phyloP scores from a whole-genome alignment of 768 basidiomycete genomes.

The Tremella fuciformis region DNA sequence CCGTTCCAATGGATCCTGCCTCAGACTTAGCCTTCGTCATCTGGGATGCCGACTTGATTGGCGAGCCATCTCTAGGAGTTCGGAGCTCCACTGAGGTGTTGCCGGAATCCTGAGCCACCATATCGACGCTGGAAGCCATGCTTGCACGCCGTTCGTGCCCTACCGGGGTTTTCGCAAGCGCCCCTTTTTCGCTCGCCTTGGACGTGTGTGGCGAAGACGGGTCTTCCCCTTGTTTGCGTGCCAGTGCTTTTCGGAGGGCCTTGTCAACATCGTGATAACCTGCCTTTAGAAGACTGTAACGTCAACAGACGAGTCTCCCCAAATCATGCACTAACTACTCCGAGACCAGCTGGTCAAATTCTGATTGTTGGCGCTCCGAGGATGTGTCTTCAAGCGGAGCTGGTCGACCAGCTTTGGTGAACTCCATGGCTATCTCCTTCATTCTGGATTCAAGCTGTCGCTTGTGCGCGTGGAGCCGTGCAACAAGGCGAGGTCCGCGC shows the following conservation, averaged over 20 bases:
- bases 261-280: neutral
- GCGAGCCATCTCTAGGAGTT: conserved; percentile 3
- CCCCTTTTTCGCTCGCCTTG: neutral
- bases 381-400: neutral
- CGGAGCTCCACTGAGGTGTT: conserved; percentile 5
- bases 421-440: neutral
- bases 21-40: neutral
- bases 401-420: neutral
- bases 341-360: neutral
- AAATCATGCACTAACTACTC: conserved; percentile 4
- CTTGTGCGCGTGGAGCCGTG: neutral
- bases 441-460: neutral
- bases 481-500: neutral
- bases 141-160: neutral
- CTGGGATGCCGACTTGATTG: neutral
- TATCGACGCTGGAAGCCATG: conserved; percentile 3
- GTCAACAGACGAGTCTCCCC: neutral
- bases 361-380: neutral
- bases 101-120: conserved; percentile 5
- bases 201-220: neutral
- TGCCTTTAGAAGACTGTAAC: neutral
- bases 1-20: too few species aligned
- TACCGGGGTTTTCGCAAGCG: neutral
- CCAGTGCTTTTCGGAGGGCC: neutral
- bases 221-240: neutral